Base-by-base conservation (phyloP, 352 stramenopile genomes). In the Thalassiosira hispida region DNA sequence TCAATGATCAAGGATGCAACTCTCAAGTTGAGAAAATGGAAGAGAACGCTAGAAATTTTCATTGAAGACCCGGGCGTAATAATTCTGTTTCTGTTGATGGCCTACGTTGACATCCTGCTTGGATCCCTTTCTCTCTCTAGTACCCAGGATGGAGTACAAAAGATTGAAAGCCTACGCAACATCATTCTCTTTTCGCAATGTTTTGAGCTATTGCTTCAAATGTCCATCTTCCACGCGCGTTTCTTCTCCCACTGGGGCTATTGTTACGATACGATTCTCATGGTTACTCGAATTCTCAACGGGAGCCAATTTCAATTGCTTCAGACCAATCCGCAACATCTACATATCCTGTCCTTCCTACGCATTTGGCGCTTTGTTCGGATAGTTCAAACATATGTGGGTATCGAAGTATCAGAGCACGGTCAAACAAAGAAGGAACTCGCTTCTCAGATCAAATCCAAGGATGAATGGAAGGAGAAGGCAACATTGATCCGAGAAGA, bases 161-260 rank as follows among this genome's bases (percentile, higher is more conserved):
- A 47, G 14, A 38, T 78, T 33, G 14, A 65, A 47, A 29, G 20
- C n/a, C n/a, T 71, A 23, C 69, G 57, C 18, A 22, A 22, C 33
- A 49, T 60, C 0, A 75, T 75, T 52, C 53, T 81, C 12, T 76
- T 66, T 35, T 14, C 76, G 27, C 73, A 81, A 25, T 35, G 25
- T 18, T 47, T 70, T 14, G 75, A 83, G 62, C 35, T 83, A 3
- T 0, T 78, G 0, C 27, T 67, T 0, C 75, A 83, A 51, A 68
- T 73, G 46, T 2, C 49, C 11, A 7, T 70, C 33, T 78, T 78
- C n/a, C 60, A 65, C 6, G 22, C 27, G 44, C 23, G 67, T 51
- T 83, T 74, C 60, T 83, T 83, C 38, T 66, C 42, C 9, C 66
- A 83, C 46, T 83, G 75, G 75, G 75, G 75, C 12, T 83, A 67